Evolutionary conservation across 2,329 filamentous ascomycete genomes (phyloP), one percentile per base, ranked within the genome.

Genomic region (Arthrocladium fulminans): DNA sequence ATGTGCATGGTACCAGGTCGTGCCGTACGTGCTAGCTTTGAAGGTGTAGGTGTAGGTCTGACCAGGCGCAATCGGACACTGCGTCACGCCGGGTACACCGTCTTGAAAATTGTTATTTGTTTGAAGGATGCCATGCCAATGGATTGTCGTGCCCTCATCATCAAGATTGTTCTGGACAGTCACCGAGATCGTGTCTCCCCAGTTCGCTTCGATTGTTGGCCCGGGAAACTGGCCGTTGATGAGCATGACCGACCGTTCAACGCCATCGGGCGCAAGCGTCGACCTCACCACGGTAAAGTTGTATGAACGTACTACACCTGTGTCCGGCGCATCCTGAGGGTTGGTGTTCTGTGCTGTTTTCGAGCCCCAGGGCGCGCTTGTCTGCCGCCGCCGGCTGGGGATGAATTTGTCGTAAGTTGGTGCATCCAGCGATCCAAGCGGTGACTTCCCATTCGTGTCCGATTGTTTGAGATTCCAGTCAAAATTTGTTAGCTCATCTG

Each of bases 171-270:
- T 70, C 20, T 55, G 53, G 7, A 68, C 63, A 4, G 57, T 59
- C 17, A 67, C 57, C 45, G 59, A 48, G 34, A 63, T 59, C 23
- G 53, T 53, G 42, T 60, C 57, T 27, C 55, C 57, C 52, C 61
- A 55, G 29, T 58, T 55, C n/a, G 54, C 56, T 40, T 61, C 56
- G 39, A 61, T 52, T 20, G 73, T 69, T 1, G 84, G 84, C 0
- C 81, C 84, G 1, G 84, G 84, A 51, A 64, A 63, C 7, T 59
- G 52, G 13, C 59, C 61, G 43, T 64, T 67, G 49, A 63, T 54
- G 7, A 59, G 49, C 47, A 64, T 59, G 25, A 58, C 56, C n/a
- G 51, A 49, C 1, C 59, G 53, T 8, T 52, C 27, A 23, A 57
- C 52, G 0, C 63, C 63, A 55, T 65, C 63, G 12, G 62, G 63